Percentiles rank a stretch among this genome's conserved stretches.
phyloP scores from a whole-genome alignment of 2,329 filamentous ascomycete genomes.

The Nannizziopsis arthrosporioides region DNA sequence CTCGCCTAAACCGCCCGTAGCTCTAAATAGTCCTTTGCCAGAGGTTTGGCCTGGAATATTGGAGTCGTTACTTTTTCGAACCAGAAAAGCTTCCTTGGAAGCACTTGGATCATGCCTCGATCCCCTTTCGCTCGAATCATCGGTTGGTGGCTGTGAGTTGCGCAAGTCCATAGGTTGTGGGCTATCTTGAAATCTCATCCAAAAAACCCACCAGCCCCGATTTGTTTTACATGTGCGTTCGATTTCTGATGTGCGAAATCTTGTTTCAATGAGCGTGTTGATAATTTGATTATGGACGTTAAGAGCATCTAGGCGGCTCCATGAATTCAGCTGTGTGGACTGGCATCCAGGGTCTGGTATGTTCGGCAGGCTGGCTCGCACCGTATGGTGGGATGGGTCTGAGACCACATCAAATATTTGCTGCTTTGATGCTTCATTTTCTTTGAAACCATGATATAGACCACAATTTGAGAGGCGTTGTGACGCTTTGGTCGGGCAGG shows the following conservation, averaged over 20 bases:
- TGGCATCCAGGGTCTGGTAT: conserved; percentile 45
- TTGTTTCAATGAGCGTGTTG: conserved; percentile 44
- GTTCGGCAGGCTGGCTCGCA: conserved; percentile 52
- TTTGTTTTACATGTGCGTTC: conserved; percentile 52
- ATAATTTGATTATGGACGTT: conserved; percentile 52
- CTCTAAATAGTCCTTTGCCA: conserved; percentile 27
- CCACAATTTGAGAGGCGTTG: conserved; percentile 27
- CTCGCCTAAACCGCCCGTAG: conserved; percentile 28
- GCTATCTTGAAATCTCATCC: conserved; percentile 41
- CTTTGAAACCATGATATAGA: conserved; percentile 24
- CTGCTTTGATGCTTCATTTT: conserved; percentile 23
- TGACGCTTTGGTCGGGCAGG: conserved; percentile 33
- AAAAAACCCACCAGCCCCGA: conserved; percentile 57
- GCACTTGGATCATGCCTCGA: neutral
- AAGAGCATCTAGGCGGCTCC: conserved; percentile 48
- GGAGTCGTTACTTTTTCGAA: conserved; percentile 36
- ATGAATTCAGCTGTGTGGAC: conserved; percentile 21
- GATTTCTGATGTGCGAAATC: conserved; percentile 37
- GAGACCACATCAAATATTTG: conserved; percentile 50
- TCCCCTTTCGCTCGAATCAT: conserved; percentile 7
- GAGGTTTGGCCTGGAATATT: conserved; percentile 23
- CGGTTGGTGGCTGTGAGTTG: conserved; percentile 2
- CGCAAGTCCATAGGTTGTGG: neutral
- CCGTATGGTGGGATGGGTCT: conserved; percentile 46
- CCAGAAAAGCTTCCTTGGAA: conserved; percentile 35